Percentiles rank a stretch among this genome's conserved stretches.
phyloP scores from a whole-genome alignment of 164 flowering plant species.

The Piper betle region DNA sequence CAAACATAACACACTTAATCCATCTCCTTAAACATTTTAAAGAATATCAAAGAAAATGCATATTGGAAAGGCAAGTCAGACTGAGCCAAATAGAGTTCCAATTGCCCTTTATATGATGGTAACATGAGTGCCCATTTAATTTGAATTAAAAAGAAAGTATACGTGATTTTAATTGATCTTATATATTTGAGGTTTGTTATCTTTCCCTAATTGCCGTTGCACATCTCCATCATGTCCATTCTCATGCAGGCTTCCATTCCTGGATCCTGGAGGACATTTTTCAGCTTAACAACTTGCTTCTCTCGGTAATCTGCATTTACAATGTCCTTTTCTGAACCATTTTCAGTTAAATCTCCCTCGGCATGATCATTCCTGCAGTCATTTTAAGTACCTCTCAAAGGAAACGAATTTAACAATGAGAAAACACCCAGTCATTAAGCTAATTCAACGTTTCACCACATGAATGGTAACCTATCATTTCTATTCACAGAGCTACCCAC shows the following conservation, averaged over 20 bases:
- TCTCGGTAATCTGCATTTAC: not conserved
- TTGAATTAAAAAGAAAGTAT: not conserved
- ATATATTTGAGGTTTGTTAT: constrained; percentile 82
- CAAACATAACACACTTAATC: too few species aligned
- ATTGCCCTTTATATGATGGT: too few species aligned
- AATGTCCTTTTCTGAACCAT: not conserved
- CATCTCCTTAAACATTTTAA: too few species aligned
- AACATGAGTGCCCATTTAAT: not conserved
- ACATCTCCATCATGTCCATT: constrained; percentile 49
- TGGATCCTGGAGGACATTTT: constrained; percentile 44
- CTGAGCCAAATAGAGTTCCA: too few species aligned
- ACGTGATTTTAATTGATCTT: constrained; percentile 14
- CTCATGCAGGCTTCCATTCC: constrained; percentile 39
- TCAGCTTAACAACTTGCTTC: constrained; percentile 20
- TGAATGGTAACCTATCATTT: too few species aligned
- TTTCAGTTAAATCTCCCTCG: not conserved
- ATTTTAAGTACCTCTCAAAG: not conserved
- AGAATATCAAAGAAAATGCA: too few species aligned
- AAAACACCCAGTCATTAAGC: not conserved
- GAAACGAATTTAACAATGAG: not conserved
- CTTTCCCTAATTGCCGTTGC: constrained; percentile 60
- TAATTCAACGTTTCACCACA: too few species aligned
- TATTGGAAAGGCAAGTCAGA: too few species aligned
- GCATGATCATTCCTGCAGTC: not conserved
- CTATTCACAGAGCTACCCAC: too few species aligned